phyloP scores from a whole-genome alignment of 768 basidiomycete genomes.

The Trichaptum fuscoviolaceum region DNA sequence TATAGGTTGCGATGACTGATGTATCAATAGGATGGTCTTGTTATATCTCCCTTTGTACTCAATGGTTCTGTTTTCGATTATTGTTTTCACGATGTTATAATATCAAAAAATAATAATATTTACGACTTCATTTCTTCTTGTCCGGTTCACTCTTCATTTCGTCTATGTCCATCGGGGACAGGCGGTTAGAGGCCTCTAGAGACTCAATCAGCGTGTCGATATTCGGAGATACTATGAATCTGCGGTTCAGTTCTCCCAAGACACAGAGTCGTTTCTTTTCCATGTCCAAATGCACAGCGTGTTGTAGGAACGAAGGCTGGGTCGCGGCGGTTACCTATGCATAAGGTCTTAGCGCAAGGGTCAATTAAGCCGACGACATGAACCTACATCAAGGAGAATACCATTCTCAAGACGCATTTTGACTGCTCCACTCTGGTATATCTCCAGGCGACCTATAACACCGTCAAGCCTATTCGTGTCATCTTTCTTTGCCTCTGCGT shows the following conservation, averaged over 20 bases:
- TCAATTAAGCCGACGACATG: slow-evolving; percentile 6
- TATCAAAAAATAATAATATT: neutral
- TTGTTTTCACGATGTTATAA: too few relatives aligned
- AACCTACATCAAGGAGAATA: slow-evolving; percentile 75
- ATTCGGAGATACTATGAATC: slow-evolving; percentile 81
- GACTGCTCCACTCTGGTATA: slow-evolving; percentile 79
- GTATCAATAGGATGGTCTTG: neutral
- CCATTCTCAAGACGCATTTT: slow-evolving; percentile 82
- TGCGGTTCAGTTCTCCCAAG: slow-evolving; percentile 82
- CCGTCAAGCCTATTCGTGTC: slow-evolving; percentile 54
- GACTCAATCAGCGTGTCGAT: slow-evolving; percentile 67
- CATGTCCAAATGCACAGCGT: slow-evolving; percentile 70
- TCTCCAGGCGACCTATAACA: slow-evolving; percentile 75
- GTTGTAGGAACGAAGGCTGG: slow-evolving; percentile 84
- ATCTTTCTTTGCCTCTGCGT: slow-evolving; percentile 14
- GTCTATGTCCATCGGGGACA: slow-evolving; percentile 24
- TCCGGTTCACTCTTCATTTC: slow-evolving; percentile 9
- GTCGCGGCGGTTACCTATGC: slow-evolving; percentile 73
- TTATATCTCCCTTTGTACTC: neutral
- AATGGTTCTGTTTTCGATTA: neutral
- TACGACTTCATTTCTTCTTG: neutral
- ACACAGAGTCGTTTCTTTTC: slow-evolving; percentile 56
- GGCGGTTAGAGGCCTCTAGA: slow-evolving; percentile 50
- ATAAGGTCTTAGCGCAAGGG: slow-evolving; percentile 4
- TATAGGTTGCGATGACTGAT: neutral